Conservation (phyloP, 306 rosid genomes). For the Pueraria montana region DNA sequence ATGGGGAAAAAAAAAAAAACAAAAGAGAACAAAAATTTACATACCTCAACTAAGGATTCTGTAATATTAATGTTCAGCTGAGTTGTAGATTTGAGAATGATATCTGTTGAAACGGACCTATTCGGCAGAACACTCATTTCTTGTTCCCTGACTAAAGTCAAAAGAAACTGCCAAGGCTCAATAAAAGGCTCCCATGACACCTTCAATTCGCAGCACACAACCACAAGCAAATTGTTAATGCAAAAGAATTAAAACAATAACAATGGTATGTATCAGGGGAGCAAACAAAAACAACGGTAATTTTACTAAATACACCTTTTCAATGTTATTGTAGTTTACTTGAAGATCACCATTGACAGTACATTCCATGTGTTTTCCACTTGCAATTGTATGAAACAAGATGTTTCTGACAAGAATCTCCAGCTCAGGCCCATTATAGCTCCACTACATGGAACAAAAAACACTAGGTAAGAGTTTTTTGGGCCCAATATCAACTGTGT, state of each 20-base stretch:
- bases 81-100: constrained; percentile 66
- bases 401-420: constrained; percentile 75
- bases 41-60: constrained; percentile 89
- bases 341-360: constrained; percentile 66
- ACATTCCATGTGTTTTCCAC: constrained; percentile 65
- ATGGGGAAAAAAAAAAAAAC: background rate
- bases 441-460: constrained; percentile 69
- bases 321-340: constrained; percentile 86
- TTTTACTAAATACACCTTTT: constrained; percentile 65
- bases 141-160: constrained; percentile 66
- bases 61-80: constrained; percentile 86
- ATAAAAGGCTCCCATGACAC: constrained; percentile 95
- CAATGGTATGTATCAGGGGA: background rate
- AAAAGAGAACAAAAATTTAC: constrained; percentile 21
- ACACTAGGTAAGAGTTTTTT: background rate
- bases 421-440: constrained; percentile 84
- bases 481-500: background rate
- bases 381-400: constrained; percentile 58
- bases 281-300: background rate
- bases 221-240: constrained; percentile 43
- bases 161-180: constrained; percentile 90
- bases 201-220: constrained; percentile 58
- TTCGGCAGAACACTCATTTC: constrained; percentile 69
- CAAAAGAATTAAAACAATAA: background rate
- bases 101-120: constrained; percentile 72